Evolutionary conservation across 345 rosid genomes (phyloP).

Genomic region (Syzygium aromaticum): DNA sequence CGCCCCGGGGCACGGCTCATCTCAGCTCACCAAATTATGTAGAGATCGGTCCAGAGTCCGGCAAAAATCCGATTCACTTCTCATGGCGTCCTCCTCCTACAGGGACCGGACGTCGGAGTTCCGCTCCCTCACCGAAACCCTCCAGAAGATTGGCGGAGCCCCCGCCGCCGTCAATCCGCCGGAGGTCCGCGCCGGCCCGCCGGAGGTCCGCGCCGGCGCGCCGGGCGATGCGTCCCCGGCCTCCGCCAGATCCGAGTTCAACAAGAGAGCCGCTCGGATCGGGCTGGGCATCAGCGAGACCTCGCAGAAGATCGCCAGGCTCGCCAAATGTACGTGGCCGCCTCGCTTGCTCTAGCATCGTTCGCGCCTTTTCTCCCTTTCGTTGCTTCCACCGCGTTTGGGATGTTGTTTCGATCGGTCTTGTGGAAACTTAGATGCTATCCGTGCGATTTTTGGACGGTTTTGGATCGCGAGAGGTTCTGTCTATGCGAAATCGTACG

Average conservation of each 20-base stretch:
- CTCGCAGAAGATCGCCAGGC: conserved; percentile 60
- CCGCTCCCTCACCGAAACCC: conserved; percentile 52
- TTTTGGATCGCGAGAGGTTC: neutral
- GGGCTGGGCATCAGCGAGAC: conserved; percentile 61
- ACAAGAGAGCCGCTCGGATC: conserved; percentile 62
- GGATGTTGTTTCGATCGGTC: neutral
- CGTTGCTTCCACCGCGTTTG: neutral
- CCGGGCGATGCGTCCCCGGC: conserved; percentile 21
- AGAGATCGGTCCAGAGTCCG: neutral
- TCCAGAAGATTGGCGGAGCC: conserved; percentile 60
- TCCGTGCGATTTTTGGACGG: neutral
- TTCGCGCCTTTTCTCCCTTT: neutral
- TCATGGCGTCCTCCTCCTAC: conserved; percentile 43
- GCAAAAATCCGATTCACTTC: neutral
- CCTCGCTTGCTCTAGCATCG: neutral
- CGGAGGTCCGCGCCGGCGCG: conserved; percentile 8
- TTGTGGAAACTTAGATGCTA: neutral
- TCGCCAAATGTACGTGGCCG: conserved; percentile 43
- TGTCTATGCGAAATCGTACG: neutral
- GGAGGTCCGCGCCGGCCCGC: conserved; percentile 7
- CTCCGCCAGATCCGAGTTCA: conserved; percentile 74
- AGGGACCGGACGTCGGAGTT: conserved; percentile 88
- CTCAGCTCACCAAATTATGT: neutral
- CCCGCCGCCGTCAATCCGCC: conserved; percentile 10
- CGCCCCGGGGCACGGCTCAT: neutral